A percentile compares a stretch with the other conserved stretches of the same genome.
phyloP scores from a whole-genome alignment of 202 grass and related monocot species.

The Setaria italica region DNA sequence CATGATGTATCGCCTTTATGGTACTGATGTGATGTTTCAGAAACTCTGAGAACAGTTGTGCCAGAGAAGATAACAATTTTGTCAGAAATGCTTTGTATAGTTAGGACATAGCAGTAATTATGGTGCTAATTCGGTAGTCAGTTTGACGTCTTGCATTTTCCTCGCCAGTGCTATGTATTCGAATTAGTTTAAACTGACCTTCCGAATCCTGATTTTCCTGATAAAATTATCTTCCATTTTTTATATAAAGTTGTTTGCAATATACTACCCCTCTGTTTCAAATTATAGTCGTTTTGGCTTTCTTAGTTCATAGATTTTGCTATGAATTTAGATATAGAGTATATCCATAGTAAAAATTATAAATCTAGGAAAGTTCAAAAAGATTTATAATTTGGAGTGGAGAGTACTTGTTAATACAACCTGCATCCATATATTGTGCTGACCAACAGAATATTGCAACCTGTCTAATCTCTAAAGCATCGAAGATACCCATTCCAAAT shows the following conservation, averaged over 20 bases:
- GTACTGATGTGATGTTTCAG: background rate
- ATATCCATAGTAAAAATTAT: no score
- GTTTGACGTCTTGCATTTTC: background rate
- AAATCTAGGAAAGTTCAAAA: no score
- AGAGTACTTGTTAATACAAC: background rate
- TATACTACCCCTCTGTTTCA: no score
- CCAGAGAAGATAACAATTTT: conserved; percentile 40
- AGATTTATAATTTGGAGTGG: no score
- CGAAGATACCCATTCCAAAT: no score
- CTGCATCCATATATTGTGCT: background rate
- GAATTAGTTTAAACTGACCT: background rate
- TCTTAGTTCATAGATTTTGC: no score
- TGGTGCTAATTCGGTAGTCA: background rate
- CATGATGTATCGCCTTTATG: background rate
- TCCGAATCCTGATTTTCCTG: background rate
- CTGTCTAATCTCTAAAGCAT: no score
- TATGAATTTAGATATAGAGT: no score
- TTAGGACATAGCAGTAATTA: background rate
- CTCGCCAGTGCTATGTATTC: background rate
- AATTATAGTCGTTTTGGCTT: no score
- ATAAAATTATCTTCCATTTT: background rate
- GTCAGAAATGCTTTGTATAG: background rate
- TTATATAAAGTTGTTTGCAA: background rate
- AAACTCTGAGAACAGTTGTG: conserved; percentile 6
- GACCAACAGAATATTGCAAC: no score